Conservation (phyloP, 31 red algal species). For the Asparagopsis taxiformis region DNA sequence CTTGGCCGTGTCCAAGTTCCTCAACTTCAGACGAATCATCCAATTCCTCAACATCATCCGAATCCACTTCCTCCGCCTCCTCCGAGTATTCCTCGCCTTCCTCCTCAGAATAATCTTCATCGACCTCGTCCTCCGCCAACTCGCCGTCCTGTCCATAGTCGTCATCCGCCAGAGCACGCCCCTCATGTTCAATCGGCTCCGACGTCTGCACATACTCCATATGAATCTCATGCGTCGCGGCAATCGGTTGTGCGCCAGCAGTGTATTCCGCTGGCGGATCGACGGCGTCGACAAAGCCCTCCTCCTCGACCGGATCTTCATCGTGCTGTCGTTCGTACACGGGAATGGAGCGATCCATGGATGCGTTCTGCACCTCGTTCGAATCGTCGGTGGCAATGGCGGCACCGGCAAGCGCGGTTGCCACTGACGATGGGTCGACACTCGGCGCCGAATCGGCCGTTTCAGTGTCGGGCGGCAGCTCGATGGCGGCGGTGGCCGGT, state of each 20-base stretch:
- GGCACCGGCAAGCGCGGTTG: no score
- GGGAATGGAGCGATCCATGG: no score
- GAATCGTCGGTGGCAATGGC: no score
- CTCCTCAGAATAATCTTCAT: constrained; percentile 7
- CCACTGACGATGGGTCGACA: no score
- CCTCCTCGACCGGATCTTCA: background rate
- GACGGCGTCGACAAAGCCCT: background rate
- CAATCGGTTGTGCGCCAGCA: background rate
- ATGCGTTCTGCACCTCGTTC: no score
- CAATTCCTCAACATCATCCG: background rate
- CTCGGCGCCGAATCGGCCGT: no score
- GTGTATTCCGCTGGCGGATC: background rate
- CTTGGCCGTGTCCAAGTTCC: constrained; percentile 12
- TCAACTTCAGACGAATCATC: constrained; percentile 2
- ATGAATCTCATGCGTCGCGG: background rate
- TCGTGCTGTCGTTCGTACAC: no score
- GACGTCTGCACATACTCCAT: background rate
- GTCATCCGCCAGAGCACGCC: background rate
- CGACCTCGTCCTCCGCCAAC: background rate
- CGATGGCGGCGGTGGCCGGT: background rate
- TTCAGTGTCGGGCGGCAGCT: constrained; percentile 13
- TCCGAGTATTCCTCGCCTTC: constrained; percentile 14
- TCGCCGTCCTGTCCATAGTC: background rate
- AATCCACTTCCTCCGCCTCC: constrained; percentile 10
- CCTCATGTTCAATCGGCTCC: background rate